These are phyloP conservation scores for Ophiobolus disseminans DNA, from an alignment of 2,329 filamentous ascomycete species.

Conservation along the genomic window DNA sequence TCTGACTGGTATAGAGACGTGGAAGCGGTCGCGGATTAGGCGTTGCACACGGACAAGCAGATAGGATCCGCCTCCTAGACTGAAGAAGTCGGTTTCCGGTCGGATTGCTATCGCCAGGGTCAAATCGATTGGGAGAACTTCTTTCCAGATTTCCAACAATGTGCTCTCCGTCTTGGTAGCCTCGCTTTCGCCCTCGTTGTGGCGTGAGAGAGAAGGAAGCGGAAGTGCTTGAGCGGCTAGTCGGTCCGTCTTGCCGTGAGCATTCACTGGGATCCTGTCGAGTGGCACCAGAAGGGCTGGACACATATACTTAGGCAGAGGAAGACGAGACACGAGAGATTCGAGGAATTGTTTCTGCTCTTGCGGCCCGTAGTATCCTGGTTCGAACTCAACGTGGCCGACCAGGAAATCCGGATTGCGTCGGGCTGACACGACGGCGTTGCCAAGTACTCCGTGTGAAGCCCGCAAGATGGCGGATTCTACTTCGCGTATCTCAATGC, in stretches of 20 bases:
- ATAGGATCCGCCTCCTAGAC: background rate
- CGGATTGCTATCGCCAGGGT: background rate
- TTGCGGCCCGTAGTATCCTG: too few species aligned
- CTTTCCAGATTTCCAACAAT: slow-evolving; percentile 6
- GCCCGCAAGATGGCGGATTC: slow-evolving; percentile 41
- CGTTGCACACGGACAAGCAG: background rate
- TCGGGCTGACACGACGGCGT: slow-evolving; percentile 34
- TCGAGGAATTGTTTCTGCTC: too few species aligned
- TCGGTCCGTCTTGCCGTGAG: slow-evolving; percentile 15
- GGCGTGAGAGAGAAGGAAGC: slow-evolving; percentile 23
- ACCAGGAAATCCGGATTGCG: slow-evolving; percentile 4
- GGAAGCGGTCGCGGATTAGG: background rate
- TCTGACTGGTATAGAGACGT: background rate
- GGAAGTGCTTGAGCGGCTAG: slow-evolving; percentile 20
- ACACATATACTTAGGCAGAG: slow-evolving; percentile 43
- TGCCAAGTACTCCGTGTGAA: slow-evolving; percentile 27
- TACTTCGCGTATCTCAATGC: slow-evolving; percentile 60
- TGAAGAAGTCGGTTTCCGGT: background rate
- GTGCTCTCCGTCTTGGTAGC: slow-evolving; percentile 1
- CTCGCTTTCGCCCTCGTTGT: slow-evolving; percentile 27
- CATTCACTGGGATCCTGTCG: slow-evolving; percentile 12
- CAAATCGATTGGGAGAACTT: slow-evolving; percentile 21
- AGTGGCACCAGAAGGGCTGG: slow-evolving; percentile 11
- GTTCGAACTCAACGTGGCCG: slow-evolving; percentile 6
- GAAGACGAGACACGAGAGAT: slow-evolving; percentile 4